Evolutionary conservation across 306 rosid species (phyloP).

Genomic region (Rosa chinensis): DNA sequence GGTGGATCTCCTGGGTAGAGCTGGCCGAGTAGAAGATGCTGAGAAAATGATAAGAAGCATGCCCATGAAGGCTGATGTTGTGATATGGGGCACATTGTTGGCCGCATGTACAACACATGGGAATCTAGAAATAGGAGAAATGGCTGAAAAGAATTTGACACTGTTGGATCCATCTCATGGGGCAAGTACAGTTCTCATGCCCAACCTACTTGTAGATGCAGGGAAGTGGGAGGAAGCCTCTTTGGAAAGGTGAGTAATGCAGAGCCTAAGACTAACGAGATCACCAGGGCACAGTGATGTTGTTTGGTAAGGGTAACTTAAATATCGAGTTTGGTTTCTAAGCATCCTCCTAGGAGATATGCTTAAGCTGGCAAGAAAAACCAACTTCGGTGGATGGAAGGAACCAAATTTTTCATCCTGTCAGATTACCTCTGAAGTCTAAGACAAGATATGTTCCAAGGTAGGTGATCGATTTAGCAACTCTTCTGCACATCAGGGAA

Average conservation of each 20-base stretch:
- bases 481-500: no score
- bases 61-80: slow-evolving; percentile 82
- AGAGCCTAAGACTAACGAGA: slow-evolving; percentile 46
- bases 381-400: not conserved
- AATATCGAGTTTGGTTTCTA: not conserved
- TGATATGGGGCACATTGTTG: slow-evolving; percentile 89
- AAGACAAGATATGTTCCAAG: no score
- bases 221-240: slow-evolving; percentile 88
- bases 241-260: slow-evolving; percentile 55
- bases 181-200: slow-evolving; percentile 68
- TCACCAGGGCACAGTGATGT: slow-evolving; percentile 76
- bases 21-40: no score
- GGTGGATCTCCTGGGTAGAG: no score
- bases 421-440: not conserved
- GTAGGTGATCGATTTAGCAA: no score
- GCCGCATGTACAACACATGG: slow-evolving; percentile 85
- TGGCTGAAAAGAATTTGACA: slow-evolving; percentile 68
- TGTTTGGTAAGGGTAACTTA: slow-evolving; percentile 29
- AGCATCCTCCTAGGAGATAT: not conserved
- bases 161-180: slow-evolving; percentile 75
- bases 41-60: slow-evolving; percentile 25
- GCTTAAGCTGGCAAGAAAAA: not conserved
- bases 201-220: slow-evolving; percentile 78
- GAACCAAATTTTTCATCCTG: not conserved
- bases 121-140: slow-evolving; percentile 71